These are phyloP conservation scores for Metschnikowia noctiluminum DNA, from an alignment of 805 yeast species.

Conservation along the genomic window DNA sequence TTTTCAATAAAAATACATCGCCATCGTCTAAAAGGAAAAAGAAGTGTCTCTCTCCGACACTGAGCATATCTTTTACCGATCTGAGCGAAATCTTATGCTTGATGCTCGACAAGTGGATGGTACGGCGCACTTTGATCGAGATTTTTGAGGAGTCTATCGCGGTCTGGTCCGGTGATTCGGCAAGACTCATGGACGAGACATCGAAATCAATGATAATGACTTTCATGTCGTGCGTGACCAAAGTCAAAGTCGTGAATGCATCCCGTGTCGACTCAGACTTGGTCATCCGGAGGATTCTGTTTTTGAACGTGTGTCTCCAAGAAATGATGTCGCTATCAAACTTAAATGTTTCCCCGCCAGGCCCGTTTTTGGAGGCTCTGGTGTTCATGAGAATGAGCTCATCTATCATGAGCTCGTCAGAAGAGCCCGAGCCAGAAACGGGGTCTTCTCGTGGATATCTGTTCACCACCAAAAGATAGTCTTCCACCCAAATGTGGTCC, in stretches of 20 bases:
- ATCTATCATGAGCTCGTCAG: slow-evolving; percentile 23
- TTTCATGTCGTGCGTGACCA: slow-evolving; percentile 30
- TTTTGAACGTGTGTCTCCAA: slow-evolving; percentile 37
- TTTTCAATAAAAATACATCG: slow-evolving; percentile 36
- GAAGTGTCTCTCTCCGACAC: slow-evolving; percentile 31
- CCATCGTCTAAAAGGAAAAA: slow-evolving; percentile 37
- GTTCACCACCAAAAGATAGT: slow-evolving; percentile 33
- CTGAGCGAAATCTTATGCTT: slow-evolving; percentile 23
- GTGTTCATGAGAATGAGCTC: slow-evolving; percentile 37
- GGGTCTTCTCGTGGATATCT: slow-evolving; percentile 21
- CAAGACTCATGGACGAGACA: slow-evolving; percentile 3
- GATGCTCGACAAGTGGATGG: slow-evolving; percentile 36
- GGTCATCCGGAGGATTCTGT: slow-evolving; percentile 21
- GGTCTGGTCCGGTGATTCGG: slow-evolving; percentile 4
- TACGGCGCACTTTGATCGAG: slow-evolving; percentile 26
- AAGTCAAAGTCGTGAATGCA: slow-evolving; percentile 15
- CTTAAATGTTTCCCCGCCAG: slow-evolving; percentile 26
- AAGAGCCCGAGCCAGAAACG: slow-evolving; percentile 6
- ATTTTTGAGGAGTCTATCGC: slow-evolving; percentile 20
- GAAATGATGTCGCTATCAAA: slow-evolving; percentile 39
- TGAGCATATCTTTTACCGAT: slow-evolving; percentile 22
- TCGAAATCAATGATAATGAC: slow-evolving; percentile 27
- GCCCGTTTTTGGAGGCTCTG: slow-evolving; percentile 29
- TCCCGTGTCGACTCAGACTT: slow-evolving; percentile 2
- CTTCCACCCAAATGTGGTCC: slow-evolving; percentile 35